Conservation (phyloP, 371 early-diverging fungal species). For the Mycotypha africana region DNA sequence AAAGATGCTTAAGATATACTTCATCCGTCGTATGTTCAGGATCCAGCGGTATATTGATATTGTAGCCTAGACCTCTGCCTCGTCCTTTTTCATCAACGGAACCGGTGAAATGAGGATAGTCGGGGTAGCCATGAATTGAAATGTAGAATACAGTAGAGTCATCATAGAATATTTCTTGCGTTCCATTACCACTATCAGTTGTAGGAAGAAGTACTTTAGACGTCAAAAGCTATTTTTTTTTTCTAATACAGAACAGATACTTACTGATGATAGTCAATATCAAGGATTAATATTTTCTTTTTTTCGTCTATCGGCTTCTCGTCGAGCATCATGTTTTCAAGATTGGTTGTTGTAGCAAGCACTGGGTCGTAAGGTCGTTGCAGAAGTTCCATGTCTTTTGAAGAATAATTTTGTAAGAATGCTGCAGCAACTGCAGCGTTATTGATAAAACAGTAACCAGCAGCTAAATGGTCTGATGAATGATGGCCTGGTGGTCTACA, state of each 20-base stretch:
- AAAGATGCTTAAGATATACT: constrained; percentile 38
- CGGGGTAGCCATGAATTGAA: constrained; percentile 47
- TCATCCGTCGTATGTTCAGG: constrained; percentile 37
- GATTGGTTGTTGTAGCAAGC: too few species aligned
- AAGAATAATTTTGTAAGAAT: constrained; percentile 44
- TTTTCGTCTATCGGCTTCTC: constrained; percentile 3
- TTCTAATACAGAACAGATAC: neutral
- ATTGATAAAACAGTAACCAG: constrained; percentile 55
- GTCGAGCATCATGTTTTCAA: constrained; percentile 1
- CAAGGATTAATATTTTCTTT: constrained; percentile 47
- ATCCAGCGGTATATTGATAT: constrained; percentile 66
- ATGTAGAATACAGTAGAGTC: constrained; percentile 51
- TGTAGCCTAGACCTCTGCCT: constrained; percentile 55
- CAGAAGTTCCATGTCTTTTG: constrained; percentile 24
- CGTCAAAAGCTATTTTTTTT: neutral
- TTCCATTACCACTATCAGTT: constrained; percentile 59
- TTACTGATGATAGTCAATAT: constrained; percentile 67
- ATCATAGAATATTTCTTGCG: constrained; percentile 65
- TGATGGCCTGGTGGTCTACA: constrained; percentile 71
- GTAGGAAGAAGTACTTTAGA: too few species aligned
- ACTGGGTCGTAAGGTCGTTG: constrained; percentile 3
- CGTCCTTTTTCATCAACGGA: constrained; percentile 46
- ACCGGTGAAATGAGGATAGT: constrained; percentile 64
- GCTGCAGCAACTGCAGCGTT: constrained; percentile 55
- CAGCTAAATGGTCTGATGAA: constrained; percentile 50